phyloP scores from a whole-genome alignment of 805 yeast genomes.

The Cyberlindnera misumaiensis region DNA sequence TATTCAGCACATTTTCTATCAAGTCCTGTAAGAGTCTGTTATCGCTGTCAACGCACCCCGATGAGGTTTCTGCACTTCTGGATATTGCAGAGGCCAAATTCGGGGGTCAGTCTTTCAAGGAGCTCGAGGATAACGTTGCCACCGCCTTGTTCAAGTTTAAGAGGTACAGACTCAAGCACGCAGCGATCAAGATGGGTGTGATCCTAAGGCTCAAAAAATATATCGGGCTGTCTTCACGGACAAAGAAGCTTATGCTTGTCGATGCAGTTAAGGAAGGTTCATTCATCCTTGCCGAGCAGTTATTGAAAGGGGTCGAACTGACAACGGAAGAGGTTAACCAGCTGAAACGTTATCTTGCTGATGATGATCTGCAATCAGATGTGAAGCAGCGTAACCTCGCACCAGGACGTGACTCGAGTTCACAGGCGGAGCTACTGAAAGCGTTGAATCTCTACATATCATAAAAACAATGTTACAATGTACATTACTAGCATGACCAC shows the following conservation, averaged over 20 bases:
- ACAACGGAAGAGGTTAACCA: background rate
- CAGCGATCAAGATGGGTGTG: slow-evolving; percentile 3
- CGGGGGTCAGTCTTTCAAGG: background rate
- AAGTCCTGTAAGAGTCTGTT: slow-evolving; percentile 1
- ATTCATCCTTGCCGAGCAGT: slow-evolving; percentile 6
- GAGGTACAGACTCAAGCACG: background rate
- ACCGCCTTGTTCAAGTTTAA: background rate
- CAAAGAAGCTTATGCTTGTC: slow-evolving; percentile 1
- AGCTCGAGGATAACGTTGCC: background rate
- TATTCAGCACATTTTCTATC: slow-evolving; percentile 5
- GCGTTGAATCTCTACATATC: background rate
- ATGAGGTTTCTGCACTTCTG: slow-evolving; percentile 8
- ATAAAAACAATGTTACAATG: too few species aligned
- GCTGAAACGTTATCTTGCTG: background rate
- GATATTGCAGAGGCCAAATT: slow-evolving; percentile 8
- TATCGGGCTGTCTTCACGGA: background rate
- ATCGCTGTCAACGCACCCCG: slow-evolving; percentile 1
- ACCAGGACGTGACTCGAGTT: slow-evolving; percentile 5
- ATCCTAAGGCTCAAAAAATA: slow-evolving; percentile 4
- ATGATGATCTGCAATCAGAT: background rate
- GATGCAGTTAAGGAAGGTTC: slow-evolving; percentile 3
- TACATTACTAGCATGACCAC: background rate
- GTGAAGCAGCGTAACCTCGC: background rate
- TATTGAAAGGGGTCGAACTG: slow-evolving; percentile 1
- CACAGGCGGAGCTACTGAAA: background rate